These are phyloP conservation scores for Rhodotorula taiwanensis DNA, from an alignment of 768 basidiomycete species.

Conservation along the genomic window DNA sequence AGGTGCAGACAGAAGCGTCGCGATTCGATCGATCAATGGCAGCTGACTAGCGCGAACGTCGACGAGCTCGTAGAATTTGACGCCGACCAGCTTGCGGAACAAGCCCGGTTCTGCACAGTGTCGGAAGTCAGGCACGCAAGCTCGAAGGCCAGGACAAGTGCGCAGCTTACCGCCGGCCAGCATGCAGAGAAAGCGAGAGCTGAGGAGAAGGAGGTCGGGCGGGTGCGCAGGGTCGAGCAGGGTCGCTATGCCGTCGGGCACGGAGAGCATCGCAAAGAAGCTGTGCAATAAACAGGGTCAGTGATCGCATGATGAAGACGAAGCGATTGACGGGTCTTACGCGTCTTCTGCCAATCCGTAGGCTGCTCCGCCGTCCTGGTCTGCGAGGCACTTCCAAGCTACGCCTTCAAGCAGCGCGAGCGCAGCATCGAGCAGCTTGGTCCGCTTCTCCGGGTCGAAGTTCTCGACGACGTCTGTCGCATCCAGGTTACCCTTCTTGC, in stretches of 20 bases:
- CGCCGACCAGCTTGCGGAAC: constrained; percentile 15
- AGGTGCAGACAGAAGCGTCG: constrained; percentile 10
- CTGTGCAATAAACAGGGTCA: not conserved
- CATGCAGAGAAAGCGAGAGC: constrained; percentile 4
- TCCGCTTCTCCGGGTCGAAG: constrained; percentile 15
- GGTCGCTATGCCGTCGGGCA: constrained; percentile 12
- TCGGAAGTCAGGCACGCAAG: too few relatives aligned
- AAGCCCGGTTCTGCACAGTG: constrained; percentile 8
- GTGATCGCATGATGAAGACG: not conserved
- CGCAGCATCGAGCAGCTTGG: not conserved
- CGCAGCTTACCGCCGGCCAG: constrained; percentile 17
- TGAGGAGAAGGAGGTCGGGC: not conserved
- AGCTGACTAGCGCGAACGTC: constrained; percentile 9
- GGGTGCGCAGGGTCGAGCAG: constrained; percentile 28
- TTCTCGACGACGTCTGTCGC: not conserved
- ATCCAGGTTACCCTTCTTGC: not conserved
- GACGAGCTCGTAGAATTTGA: constrained; percentile 18
- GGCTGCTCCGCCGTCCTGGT: not conserved
- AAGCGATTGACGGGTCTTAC: not conserved
- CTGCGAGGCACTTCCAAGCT: constrained; percentile 12
- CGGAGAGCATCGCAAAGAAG: constrained; percentile 6
- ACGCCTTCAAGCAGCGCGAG: constrained; percentile 26
- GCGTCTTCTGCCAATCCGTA: constrained; percentile 5
- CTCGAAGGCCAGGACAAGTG: too few relatives aligned
- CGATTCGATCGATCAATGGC: constrained; percentile 28